phyloP scores from a whole-genome alignment of 805 yeast genomes.

The Candida sakaeoensis region DNA sequence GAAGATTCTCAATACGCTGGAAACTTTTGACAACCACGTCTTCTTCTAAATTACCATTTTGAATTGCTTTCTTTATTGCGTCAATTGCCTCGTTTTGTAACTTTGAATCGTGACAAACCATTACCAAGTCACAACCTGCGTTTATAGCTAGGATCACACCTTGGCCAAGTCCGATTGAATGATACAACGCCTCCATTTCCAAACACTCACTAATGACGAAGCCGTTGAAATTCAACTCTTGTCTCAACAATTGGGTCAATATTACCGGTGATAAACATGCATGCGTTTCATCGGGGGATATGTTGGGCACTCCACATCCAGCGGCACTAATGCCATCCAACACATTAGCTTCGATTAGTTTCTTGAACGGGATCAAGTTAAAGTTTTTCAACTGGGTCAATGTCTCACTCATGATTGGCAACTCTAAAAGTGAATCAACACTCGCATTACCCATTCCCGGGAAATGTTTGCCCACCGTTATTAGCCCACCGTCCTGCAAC shows the following conservation, averaged over 20 bases:
- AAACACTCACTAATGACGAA: conserved; percentile 58
- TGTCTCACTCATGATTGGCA: conserved; percentile 57
- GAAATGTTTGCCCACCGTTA: conserved; percentile 59
- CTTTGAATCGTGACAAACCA: conserved; percentile 55
- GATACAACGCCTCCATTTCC: conserved; percentile 60
- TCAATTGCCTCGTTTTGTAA: conserved; percentile 56
- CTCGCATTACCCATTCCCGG: conserved; percentile 65
- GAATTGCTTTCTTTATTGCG: conserved; percentile 33
- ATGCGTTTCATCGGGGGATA: conserved; percentile 57
- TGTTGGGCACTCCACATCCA: conserved; percentile 61
- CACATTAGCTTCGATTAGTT: conserved; percentile 39
- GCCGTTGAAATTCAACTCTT: conserved; percentile 51
- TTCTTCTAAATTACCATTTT: conserved; percentile 42
- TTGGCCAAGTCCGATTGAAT: conserved; percentile 63
- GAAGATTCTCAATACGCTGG: conserved; percentile 42
- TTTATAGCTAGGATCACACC: conserved; percentile 59
- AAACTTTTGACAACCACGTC: conserved; percentile 38
- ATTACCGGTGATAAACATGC: conserved; percentile 58
- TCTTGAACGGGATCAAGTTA: conserved; percentile 49
- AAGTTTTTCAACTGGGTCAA: conserved; percentile 48
- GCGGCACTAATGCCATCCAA: conserved; percentile 58
- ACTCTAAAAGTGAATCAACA: conserved; percentile 53
- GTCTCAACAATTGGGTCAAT: conserved; percentile 47
- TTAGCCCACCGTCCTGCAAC: conserved; percentile 48
- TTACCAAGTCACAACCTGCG: conserved; percentile 62